Base-by-base conservation (phyloP, 2,329 filamentous ascomycete species). In the Ophiostoma himal-ulmi region DNA sequence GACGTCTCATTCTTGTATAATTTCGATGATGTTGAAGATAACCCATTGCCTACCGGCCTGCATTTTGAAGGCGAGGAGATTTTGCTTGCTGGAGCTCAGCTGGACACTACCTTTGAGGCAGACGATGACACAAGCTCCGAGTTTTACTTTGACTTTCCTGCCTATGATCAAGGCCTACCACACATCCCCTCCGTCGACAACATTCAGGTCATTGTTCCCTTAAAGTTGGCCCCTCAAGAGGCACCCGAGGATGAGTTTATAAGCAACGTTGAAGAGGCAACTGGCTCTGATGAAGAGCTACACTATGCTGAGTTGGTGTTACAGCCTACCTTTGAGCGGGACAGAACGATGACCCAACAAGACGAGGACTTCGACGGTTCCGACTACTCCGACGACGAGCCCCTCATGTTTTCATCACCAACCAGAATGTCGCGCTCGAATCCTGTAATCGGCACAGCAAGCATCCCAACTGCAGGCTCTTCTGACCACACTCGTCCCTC, bases 401-500 rank as follows among this genome's bases (percentile, higher is more conserved):
- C 39, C n/a, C 10, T 48, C 22, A 52, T 52, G 22, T 60, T 60
- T 5, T 62, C 70, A n/a, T 70, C 57, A 34, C 68, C 66, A 4
- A 30, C 36, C 1, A 20, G 37, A 44, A 66, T 30, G n/a, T 37
- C 62, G 20, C n/a, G 37, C 11, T 37, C 8, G 8, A 41, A 22
- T 17, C n/a, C 36, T 30, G 1, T 52, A 26, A 10, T 22, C 7
- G 36, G 8, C 54, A 22, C 20, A 20, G 30, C 54, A 11, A 3
- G 66, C 22, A 52, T 66, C 14, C 68, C 30, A 0, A 8, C 26
- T n/a, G 6, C n/a, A 20, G 60, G 17, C 1, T 72, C 67, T 5
- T 41, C 57, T 26, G 36, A 72, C 26, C 44, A n/a, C 22, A 70
- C 71, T 4, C 71, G 67, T 4, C 71, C 71, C 1, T 70, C 71